These are phyloP conservation scores for Wickerhamomyces mucosus DNA, from an alignment of 805 yeast genomes.

Conservation along the genomic window DNA sequence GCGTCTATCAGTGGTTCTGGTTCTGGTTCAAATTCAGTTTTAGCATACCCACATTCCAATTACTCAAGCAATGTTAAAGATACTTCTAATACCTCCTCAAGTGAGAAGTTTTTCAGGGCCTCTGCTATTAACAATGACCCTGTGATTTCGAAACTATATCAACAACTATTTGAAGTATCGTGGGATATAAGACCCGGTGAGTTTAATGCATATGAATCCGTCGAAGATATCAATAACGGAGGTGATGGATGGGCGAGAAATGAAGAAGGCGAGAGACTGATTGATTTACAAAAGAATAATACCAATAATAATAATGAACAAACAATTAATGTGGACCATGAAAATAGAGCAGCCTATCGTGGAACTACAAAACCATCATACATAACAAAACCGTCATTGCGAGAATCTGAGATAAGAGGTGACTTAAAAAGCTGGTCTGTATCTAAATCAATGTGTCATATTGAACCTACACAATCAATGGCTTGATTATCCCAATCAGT, in stretches of 20 bases:
- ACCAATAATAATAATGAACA: neutral
- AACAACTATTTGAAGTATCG: conserved; percentile 44
- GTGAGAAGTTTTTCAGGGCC: no score
- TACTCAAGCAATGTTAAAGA: conserved; percentile 5
- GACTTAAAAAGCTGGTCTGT: conserved; percentile 35
- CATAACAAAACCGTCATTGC: neutral
- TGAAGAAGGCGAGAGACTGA: conserved; percentile 32
- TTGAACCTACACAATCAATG: no score
- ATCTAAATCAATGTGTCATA: no score
- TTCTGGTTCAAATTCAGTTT: conserved; percentile 2
- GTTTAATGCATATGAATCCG: conserved; percentile 58
- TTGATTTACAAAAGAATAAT: conserved; percentile 23
- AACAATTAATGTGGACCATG: neutral
- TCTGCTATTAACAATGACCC: conserved; percentile 37
- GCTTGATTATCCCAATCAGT: no score
- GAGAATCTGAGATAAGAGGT: conserved; percentile 22
- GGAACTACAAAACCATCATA: neutral
- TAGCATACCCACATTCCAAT: conserved; percentile 2
- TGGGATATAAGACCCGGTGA: conserved; percentile 55
- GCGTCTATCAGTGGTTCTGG: conserved; percentile 9
- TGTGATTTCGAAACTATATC: conserved; percentile 37
- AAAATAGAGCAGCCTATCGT: neutral
- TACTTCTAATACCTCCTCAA: conserved; percentile 2
- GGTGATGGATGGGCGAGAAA: conserved; percentile 59
- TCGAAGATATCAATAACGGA: conserved; percentile 66